These are phyloP conservation scores for Neonectria sp. DNA, from an alignment of 2,329 filamentous ascomycete species.

Conservation along the genomic window DNA sequence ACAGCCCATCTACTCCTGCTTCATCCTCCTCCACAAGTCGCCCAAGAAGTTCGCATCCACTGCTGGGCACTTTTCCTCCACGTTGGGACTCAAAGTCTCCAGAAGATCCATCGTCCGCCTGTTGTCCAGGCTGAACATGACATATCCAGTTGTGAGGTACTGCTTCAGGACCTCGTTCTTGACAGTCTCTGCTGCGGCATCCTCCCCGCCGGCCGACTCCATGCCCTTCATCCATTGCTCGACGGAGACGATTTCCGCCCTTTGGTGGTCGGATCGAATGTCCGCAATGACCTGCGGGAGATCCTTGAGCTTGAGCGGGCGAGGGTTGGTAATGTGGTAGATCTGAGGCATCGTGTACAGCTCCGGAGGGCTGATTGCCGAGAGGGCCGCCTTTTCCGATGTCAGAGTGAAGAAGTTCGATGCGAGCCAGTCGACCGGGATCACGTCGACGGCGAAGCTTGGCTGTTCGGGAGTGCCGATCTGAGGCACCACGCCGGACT, in stretches of 20 bases:
- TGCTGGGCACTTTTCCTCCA: slow-evolving; percentile 36
- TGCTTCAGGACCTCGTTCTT: slow-evolving; percentile 41
- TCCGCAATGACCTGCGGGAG: slow-evolving; percentile 39
- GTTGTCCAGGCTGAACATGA: slow-evolving; percentile 46
- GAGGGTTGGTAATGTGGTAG: slow-evolving; percentile 44
- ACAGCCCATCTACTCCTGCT: slow-evolving; percentile 33
- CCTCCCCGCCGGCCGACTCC: slow-evolving; percentile 28
- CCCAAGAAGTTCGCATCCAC: slow-evolving; percentile 39
- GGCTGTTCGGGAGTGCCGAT: slow-evolving; percentile 40
- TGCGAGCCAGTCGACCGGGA: slow-evolving; percentile 45
- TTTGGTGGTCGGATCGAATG: slow-evolving; percentile 31
- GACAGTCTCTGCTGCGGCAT: slow-evolving; percentile 34
- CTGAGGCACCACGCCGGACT: slow-evolving; percentile 42
- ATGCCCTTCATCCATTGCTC: slow-evolving; percentile 37
- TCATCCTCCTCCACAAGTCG: slow-evolving; percentile 34
- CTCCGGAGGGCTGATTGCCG: not conserved
- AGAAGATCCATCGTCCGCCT: slow-evolving; percentile 35
- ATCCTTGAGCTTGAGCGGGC: slow-evolving; percentile 40
- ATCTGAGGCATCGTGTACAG: slow-evolving; percentile 32
- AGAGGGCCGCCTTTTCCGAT: slow-evolving; percentile 28
- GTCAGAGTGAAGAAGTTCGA: slow-evolving; percentile 39
- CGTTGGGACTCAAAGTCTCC: slow-evolving; percentile 37
- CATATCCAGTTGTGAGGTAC: slow-evolving; percentile 41
- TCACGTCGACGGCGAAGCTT: slow-evolving; percentile 42
- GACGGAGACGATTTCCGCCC: slow-evolving; percentile 32